Evolutionary conservation across 352 stramenopile genomes (phyloP), one percentile per base, ranked within the genome.

Genomic region (Phytopythium sindhum): DNA sequence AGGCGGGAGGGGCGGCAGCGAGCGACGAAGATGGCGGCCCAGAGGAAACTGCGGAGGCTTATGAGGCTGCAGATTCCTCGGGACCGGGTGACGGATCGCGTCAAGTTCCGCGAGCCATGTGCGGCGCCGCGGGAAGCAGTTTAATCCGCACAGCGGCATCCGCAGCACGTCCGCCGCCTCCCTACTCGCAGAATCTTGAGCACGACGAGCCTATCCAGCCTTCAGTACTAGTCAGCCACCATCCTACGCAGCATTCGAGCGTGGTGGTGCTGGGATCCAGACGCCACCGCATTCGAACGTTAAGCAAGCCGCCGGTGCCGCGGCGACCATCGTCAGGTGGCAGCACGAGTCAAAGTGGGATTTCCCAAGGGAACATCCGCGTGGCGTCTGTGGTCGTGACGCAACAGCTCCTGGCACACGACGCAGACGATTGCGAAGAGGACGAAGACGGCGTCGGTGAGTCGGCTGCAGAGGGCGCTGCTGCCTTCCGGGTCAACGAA

Each of bases 241-340:
- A 33, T 8, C 35, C 23, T 58, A 21, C 48, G 42, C 50, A 10
- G 68, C 63, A 29, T 31, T 15, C 31, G 14, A 50, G 3, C 41
- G 28, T 28, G 29, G 72, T 72, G 23, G 68, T 66, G 2, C 78
- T 90, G 31, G 82, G 82, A 11, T 86, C 80, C 0, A 81, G 74
- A 61, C 78, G 78, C 0, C 69, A 70, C 33, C 78, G 82, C 2
- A 87, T 89, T 39, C 67, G 78, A 31, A 59, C 64, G 31, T 55
- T 59, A 0, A 88, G 71, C 21, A 91, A 91, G 51, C 82, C 82
- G 23, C 78, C 78, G 2, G 78, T 91, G 26, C 78, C 82, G 3
- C 78, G 78, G 33, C 74, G 86, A 39, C 64, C 67, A 48, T 55
- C 63, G 35, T 1, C 45, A 9, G 50, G 51, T 21, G 26, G 50